Evolutionary conservation across 306 rosid species (phyloP), one percentile per base, ranked within the genome.

Genomic region (Carpinus viminea): DNA sequence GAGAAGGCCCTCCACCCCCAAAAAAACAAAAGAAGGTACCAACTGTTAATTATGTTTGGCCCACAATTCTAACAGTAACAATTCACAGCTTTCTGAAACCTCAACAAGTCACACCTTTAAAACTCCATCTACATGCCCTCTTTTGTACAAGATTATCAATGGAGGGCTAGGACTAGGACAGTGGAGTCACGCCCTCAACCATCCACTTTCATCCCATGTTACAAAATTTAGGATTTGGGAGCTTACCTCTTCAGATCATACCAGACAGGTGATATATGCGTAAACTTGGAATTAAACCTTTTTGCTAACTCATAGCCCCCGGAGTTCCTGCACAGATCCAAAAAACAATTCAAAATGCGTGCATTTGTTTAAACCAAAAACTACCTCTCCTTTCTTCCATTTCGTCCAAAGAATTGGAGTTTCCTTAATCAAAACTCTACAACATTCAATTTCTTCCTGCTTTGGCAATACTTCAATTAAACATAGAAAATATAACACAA

Each of bases 221-320:
- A 72, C 70, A 59, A 16, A 24, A 34, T 51, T 68, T 54, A 43
- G 81, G 79, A 64, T 61, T 12, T 47, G 7, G n/a, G 70, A 57
- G 74, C 78, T 60, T 91, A 95, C 99, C 98, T 95, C 80, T 93
- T 95, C 79, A 95, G 81, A 51, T 91, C 97, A 72, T 95, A 95
- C 99, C 99, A 95, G n/a, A 93, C 86, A 7, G 97, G 99, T 48
- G 99, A 91, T 84, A 95, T 69, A 85, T 95, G 99, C 20, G 98
- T 93, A 75, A 91, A 93, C 86, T 93, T 95, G 73, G 94, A 91
- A 79, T 89, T 95, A 84, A 95, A 91, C 81, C 79, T 86, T 82
- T 95, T 95, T 1, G 96, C 98, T 83, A 89, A 66, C 45, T 92
- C 98, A 84, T 92, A 93, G 72, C 99, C 99, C 84, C 7, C 81